phyloP scores from a whole-genome alignment of 768 basidiomycete species.

The Floccularia luteovirens region DNA sequence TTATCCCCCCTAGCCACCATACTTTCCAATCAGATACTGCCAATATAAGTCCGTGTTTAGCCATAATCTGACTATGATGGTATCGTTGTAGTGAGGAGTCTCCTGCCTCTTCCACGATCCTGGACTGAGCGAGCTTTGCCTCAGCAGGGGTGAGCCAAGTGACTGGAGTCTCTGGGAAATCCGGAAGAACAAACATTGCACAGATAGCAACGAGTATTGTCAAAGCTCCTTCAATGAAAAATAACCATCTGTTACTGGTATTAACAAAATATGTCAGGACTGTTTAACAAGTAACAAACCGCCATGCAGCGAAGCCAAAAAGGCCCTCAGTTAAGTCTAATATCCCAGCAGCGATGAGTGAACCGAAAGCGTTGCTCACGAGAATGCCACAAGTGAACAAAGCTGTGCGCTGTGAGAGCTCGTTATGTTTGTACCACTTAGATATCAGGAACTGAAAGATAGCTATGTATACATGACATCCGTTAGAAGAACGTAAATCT shows the following conservation, averaged over 20 bases:
- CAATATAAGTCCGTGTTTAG: slow-evolving; percentile 38
- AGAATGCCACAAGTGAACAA: slow-evolving; percentile 65
- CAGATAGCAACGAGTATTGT: slow-evolving; percentile 42
- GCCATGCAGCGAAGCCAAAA: slow-evolving; percentile 66
- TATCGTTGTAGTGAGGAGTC: slow-evolving; percentile 12
- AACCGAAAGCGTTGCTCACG: slow-evolving; percentile 77
- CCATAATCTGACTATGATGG: slow-evolving; percentile 34
- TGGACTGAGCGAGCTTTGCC: slow-evolving; percentile 42
- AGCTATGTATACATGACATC: no score
- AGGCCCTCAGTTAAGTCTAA: slow-evolving; percentile 64
- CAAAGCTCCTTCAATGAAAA: slow-evolving; percentile 58
- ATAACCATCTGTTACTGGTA: slow-evolving; percentile 51
- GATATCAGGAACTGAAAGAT: slow-evolving; percentile 49
- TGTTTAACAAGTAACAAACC: slow-evolving; percentile 30
- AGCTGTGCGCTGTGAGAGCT: slow-evolving; percentile 64
- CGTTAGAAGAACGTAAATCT: slow-evolving; percentile 4
- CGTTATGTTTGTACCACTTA: slow-evolving; percentile 67
- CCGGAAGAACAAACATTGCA: slow-evolving; percentile 63
- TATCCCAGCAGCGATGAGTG: slow-evolving; percentile 71
- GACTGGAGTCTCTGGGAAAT: slow-evolving; percentile 53
- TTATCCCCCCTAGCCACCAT: slow-evolving; percentile 43
- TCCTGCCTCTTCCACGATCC: slow-evolving; percentile 55
- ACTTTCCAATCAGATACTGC: slow-evolving; percentile 69
- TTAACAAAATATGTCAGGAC: no score
- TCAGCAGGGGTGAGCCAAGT: slow-evolving; percentile 54